phyloP scores from a whole-genome alignment of 805 yeast genomes.

The Barnettozyma siamensis region DNA sequence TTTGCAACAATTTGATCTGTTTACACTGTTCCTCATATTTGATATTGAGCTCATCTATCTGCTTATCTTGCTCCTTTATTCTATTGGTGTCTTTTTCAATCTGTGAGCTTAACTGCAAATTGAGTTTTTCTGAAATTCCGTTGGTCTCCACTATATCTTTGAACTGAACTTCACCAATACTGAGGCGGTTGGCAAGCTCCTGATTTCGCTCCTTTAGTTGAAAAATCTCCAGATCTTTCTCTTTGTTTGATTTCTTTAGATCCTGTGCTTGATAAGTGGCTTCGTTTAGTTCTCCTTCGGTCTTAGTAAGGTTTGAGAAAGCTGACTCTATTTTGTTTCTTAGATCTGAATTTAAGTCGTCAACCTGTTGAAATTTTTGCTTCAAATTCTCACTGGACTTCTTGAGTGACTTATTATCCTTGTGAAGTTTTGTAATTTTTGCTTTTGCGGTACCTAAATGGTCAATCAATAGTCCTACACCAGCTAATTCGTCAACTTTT shows the following conservation, averaged over 20 bases:
- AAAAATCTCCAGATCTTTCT: too few relatives aligned
- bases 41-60: constrained; percentile 1
- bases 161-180: background rate
- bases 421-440: background rate
- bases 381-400: too few relatives aligned
- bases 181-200: background rate
- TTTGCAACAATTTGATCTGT: background rate
- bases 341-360: too few relatives aligned
- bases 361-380: too few relatives aligned
- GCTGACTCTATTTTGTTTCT: too few relatives aligned
- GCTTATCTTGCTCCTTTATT: constrained; percentile 1
- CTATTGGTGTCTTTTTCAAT: background rate
- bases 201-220: too few relatives aligned
- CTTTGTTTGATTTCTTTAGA: too few relatives aligned
- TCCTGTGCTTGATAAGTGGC: too few relatives aligned
- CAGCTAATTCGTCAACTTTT: too few relatives aligned
- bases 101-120: background rate
- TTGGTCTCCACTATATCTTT: background rate
- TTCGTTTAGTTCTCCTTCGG: too few relatives aligned
- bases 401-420: background rate
- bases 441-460: background rate
- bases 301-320: too few relatives aligned
- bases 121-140: background rate
- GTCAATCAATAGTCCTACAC: too few relatives aligned
- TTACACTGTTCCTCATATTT: constrained; percentile 2